Conservation (phyloP, 179 eudicot genomes). For the Drosera spatulata region DNA sequence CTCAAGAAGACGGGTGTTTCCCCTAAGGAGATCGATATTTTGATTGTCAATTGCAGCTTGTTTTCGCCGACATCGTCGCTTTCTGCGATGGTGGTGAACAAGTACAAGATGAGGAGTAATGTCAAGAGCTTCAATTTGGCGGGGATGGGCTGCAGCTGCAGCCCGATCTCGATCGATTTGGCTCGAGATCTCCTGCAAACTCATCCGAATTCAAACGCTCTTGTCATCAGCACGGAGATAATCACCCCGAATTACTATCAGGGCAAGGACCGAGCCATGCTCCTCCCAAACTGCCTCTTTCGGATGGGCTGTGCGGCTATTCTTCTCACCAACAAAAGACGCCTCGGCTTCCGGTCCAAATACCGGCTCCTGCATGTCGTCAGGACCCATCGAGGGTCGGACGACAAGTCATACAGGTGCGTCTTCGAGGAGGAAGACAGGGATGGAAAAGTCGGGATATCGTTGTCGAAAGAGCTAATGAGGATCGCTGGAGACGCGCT, state of each 20-base stretch:
- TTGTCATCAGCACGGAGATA: slow-evolving; percentile 67
- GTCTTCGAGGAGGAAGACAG: slow-evolving; percentile 54
- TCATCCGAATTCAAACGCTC: slow-evolving; percentile 45
- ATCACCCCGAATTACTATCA: slow-evolving; percentile 68
- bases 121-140: slow-evolving; percentile 56
- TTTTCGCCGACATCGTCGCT: slow-evolving; percentile 66
- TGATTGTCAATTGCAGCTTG: slow-evolving; percentile 66
- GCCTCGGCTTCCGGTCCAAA: slow-evolving; percentile 30
- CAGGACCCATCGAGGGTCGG: slow-evolving; percentile 43
- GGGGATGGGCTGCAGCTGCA: slow-evolving; percentile 81
- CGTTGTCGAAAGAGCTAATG: slow-evolving; percentile 50
- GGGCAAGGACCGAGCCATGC: slow-evolving; percentile 68
- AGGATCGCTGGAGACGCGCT: slow-evolving; percentile 52
- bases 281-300: slow-evolving; percentile 74
- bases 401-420: slow-evolving; percentile 43
- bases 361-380: slow-evolving; percentile 47
- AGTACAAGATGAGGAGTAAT: slow-evolving; percentile 56
- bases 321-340: slow-evolving; percentile 39
- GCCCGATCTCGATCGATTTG: slow-evolving; percentile 52
- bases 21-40: slow-evolving; percentile 48
- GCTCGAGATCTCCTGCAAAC: slow-evolving; percentile 60
- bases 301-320: slow-evolving; percentile 69
- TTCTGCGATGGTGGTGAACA: slow-evolving; percentile 67
- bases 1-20: slow-evolving; percentile 33
- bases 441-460: slow-evolving; percentile 34